These are phyloP conservation scores for Coniochaeta ligniaria DNA, from an alignment of 2,329 filamentous ascomycete species.

Conservation along the genomic window DNA sequence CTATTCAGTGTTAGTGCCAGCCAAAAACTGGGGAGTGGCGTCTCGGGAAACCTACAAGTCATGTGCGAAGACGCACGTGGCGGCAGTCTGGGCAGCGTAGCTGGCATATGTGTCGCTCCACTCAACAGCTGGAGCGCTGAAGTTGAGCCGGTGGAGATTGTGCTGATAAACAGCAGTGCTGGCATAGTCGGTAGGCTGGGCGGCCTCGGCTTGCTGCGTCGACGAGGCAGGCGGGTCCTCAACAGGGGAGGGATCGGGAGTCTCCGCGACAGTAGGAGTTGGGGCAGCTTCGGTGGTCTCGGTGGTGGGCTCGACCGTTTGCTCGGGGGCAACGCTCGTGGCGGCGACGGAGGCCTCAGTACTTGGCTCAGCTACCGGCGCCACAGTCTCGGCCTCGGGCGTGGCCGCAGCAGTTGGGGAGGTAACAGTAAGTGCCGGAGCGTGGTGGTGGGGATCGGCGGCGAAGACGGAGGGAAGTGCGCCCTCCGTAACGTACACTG, in stretches of 20 bases:
- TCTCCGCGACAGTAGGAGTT: background rate
- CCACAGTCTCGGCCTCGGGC: background rate
- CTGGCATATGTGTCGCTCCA: conserved; percentile 60
- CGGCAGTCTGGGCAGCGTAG: conserved; percentile 58
- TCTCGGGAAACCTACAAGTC: conserved; percentile 56
- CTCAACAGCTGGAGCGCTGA: conserved; percentile 56
- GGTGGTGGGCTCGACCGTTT: background rate
- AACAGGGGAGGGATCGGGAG: conserved; percentile 3
- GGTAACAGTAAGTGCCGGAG: conserved; percentile 7
- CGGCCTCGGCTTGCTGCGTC: conserved; percentile 4
- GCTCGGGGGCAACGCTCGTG: background rate
- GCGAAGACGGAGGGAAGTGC: conserved; percentile 7
- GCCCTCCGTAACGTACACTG: conserved; percentile 29
- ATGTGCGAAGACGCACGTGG: conserved; percentile 66
- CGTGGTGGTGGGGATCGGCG: conserved; percentile 5
- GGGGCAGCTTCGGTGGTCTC: background rate
- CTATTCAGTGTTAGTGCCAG: conserved; percentile 21
- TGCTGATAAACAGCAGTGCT: conserved; percentile 59
- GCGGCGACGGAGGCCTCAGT: conserved; percentile 4
- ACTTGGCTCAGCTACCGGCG: background rate
- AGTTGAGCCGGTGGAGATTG: conserved; percentile 81
- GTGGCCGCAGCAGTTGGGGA: background rate
- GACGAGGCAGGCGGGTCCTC: conserved; percentile 3
- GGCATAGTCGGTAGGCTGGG: conserved; percentile 17
- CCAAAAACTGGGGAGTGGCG: background rate